Evolutionary conservation across 495 filamentous ascomycete species (phyloP).

Genomic region (Jackrogersella multiformis): DNA sequence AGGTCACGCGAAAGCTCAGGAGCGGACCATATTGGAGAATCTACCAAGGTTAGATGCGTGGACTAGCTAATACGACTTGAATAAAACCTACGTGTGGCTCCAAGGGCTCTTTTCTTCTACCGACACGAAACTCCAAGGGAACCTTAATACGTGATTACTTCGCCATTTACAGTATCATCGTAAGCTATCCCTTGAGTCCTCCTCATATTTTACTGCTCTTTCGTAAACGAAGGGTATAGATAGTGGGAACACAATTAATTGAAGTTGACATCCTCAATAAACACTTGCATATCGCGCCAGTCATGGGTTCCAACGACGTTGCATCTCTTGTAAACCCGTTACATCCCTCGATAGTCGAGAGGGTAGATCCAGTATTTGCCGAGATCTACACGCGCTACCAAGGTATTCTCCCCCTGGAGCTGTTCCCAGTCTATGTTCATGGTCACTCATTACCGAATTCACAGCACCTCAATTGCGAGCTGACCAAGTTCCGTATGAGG

Average conservation of each 20-base stretch:
- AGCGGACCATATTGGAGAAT: conserved; percentile 16
- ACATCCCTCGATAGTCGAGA: conserved; percentile 45
- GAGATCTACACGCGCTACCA: conserved; percentile 51
- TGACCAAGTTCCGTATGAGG: conserved; percentile 52
- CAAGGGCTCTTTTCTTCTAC: not conserved
- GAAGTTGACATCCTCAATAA: conserved; percentile 10
- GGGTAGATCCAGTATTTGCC: conserved; percentile 46
- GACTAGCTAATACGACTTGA: not conserved
- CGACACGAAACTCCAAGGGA: not conserved
- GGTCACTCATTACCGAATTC: conserved; percentile 12
- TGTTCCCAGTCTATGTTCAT: not conserved
- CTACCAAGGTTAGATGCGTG: conserved; percentile 10
- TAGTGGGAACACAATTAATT: conserved; percentile 2
- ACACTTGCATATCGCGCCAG: conserved; percentile 12
- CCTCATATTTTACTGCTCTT: not conserved
- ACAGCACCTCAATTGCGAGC: conserved; percentile 37
- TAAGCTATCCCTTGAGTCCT: not conserved
- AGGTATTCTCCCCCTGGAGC: conserved; percentile 35
- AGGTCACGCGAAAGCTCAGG: conserved; percentile 23
- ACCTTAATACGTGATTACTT: conserved; percentile 7
- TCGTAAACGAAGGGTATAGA: conserved; percentile 5
- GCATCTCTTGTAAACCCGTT: conserved; percentile 44
- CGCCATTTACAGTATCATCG: not conserved
- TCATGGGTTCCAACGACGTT: conserved; percentile 42
- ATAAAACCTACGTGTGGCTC: conserved; percentile 1